Evolutionary conservation across 164 flowering plant genomes (phyloP).

Genomic region (Chloranthus sessilifolius): DNA sequence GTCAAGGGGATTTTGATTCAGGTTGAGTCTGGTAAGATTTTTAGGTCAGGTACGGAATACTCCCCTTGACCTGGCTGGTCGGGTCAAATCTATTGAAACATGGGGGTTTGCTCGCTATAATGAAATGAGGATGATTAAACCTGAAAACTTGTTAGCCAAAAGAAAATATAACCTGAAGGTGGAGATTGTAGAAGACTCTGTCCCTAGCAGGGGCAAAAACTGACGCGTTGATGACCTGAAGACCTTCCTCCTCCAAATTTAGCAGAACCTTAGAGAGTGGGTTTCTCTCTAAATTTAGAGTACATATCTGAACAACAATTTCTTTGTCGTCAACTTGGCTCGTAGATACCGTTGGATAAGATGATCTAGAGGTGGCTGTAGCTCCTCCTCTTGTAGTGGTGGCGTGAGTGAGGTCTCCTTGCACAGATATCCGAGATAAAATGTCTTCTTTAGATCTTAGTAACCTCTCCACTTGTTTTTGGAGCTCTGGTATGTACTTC

Average conservation of each 20-base stretch:
- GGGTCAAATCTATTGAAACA: no score
- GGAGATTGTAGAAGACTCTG: constrained; percentile 43
- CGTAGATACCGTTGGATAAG: constrained; percentile 24
- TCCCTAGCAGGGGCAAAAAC: constrained; percentile 34
- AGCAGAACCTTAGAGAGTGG: constrained; percentile 35
- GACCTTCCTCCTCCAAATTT: constrained; percentile 42
- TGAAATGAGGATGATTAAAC: no score
- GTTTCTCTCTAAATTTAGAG: constrained; percentile 5
- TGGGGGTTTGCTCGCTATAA: no score
- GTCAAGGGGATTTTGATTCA: no score
- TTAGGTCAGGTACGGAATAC: no score
- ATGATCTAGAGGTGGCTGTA: neutral
- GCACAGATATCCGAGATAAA: constrained; percentile 20
- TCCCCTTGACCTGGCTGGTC: no score
- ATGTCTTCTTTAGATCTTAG: constrained; percentile 36
- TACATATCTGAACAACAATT: constrained; percentile 40
- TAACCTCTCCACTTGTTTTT: constrained; percentile 43
- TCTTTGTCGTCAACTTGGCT: constrained; percentile 35
- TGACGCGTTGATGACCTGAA: constrained; percentile 39
- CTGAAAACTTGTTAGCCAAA: no score
- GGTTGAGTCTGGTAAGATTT: no score
- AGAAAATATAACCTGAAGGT: constrained; percentile 39
- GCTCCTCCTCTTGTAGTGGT: constrained; percentile 4
- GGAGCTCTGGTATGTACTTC: constrained; percentile 63
- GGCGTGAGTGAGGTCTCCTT: constrained; percentile 4